Conservation (phyloP, 2,329 filamentous ascomycete genomes). For the Colletotrichum trifolii region DNA sequence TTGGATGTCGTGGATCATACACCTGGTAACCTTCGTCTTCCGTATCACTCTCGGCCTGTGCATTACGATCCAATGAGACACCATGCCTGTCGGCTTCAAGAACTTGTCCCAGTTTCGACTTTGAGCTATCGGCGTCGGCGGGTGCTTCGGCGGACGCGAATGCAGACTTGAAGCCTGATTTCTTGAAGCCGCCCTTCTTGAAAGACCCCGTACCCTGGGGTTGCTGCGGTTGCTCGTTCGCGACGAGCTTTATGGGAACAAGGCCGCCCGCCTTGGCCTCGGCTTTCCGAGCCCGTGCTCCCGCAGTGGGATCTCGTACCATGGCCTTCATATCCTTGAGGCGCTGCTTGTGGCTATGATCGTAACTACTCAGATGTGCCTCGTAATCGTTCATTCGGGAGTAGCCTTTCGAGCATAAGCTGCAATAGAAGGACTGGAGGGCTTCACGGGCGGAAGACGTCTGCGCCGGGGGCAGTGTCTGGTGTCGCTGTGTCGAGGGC, state of each 20-base stretch:
- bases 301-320: conserved; percentile 76
- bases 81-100: conserved; percentile 40
- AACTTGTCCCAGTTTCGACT: conserved; percentile 14
- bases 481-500: conserved; percentile 57
- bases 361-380: conserved; percentile 92
- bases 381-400: conserved; percentile 96
- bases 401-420: conserved; percentile 93
- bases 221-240: conserved; percentile 44
- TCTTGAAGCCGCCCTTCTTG: conserved; percentile 81
- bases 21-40: conserved; percentile 79
- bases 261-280: conserved; percentile 78
- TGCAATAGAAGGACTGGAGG: conserved; percentile 83
- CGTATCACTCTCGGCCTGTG: conserved; percentile 67
- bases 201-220: conserved; percentile 57
- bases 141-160: conserved; percentile 67
- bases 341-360: conserved; percentile 93
- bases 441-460: conserved; percentile 78
- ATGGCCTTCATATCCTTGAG: conserved; percentile 90
- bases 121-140: conserved; percentile 39
- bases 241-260: conserved; percentile 72
- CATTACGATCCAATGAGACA: conserved; percentile 8
- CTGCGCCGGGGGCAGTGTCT: conserved; percentile 68
- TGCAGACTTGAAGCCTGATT: conserved; percentile 84
- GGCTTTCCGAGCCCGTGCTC: conserved; percentile 72
- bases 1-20: conserved; percentile 71